Evolutionary conservation across 106 monocot genomes (phyloP).

Genomic region (Narthecium ossifragum): DNA sequence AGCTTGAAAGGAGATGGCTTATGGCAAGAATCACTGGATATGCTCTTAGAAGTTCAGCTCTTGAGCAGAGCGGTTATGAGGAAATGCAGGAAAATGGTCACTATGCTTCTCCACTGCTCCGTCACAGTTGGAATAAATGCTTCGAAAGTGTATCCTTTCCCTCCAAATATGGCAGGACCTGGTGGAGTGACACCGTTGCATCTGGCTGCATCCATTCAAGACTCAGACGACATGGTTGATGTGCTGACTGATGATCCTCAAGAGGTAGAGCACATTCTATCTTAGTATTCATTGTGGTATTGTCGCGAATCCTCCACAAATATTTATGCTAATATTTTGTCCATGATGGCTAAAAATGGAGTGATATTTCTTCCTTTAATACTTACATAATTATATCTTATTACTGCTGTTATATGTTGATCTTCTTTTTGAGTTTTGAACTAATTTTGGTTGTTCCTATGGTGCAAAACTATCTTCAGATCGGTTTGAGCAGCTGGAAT

Average conservation of each 20-base stretch:
- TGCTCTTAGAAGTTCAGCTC: conserved; percentile 69
- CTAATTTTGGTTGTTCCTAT: neutral
- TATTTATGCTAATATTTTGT: too few relatives aligned
- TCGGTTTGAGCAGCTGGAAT: conserved; percentile 40
- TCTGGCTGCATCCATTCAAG: conserved; percentile 74
- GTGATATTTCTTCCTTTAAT: too few relatives aligned
- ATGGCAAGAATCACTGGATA: conserved; percentile 53
- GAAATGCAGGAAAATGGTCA: conserved; percentile 83
- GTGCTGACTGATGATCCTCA: conserved; percentile 91
- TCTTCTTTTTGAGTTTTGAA: too few relatives aligned
- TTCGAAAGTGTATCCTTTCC: conserved; percentile 47
- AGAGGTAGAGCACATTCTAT: conserved; percentile 44
- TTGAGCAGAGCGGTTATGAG: conserved; percentile 84
- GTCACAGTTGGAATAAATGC: conserved; percentile 16
- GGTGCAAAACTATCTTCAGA: conserved; percentile 6
- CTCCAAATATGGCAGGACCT: conserved; percentile 63
- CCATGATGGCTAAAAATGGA: too few relatives aligned
- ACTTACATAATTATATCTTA: too few relatives aligned
- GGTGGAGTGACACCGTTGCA: conserved; percentile 90
- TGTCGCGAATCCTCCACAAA: too few relatives aligned
- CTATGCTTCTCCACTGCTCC: conserved; percentile 65
- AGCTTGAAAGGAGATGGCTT: conserved; percentile 27
- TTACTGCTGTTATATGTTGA: too few relatives aligned
- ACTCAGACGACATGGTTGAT: conserved; percentile 77
- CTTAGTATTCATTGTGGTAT: neutral